A percentile compares a stretch with the other conserved stretches of the same genome.
Conservation (phyloP, 495 filamentous ascomycete genomes). For the Aspergillus egyptiacus region DNA sequence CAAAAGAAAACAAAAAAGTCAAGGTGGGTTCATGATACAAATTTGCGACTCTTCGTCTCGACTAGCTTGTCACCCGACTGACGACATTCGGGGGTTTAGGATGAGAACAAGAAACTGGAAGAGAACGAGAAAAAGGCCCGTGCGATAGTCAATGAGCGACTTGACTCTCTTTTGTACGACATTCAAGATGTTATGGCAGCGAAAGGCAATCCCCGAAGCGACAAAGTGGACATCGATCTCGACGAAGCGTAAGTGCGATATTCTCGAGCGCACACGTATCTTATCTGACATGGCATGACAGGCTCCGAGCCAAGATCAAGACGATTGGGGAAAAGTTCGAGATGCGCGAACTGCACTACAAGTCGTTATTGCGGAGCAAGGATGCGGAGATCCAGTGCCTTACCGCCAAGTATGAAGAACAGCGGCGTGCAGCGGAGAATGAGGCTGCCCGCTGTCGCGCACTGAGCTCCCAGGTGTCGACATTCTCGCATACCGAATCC, state of each 20-base stretch:
- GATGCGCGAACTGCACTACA: constrained; percentile 84
- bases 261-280: not conserved
- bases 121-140: constrained; percentile 78
- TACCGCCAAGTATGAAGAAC: constrained; percentile 76
- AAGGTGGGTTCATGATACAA: constrained; percentile 55
- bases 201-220: constrained; percentile 67
- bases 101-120: constrained; percentile 81
- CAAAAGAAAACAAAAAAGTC: constrained; percentile 92
- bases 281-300: constrained; percentile 28
- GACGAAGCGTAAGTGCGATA: constrained; percentile 69
- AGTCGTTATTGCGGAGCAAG: constrained; percentile 81
- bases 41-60: not conserved
- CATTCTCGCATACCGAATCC: constrained; percentile 92
- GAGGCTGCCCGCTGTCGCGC: constrained; percentile 74
- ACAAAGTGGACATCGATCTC: constrained; percentile 70
- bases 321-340: constrained; percentile 94
- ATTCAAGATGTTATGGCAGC: constrained; percentile 77
- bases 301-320: constrained; percentile 85
- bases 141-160: constrained; percentile 75
- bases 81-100: constrained; percentile 45
- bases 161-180: constrained; percentile 65
- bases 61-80: constrained; percentile 1
- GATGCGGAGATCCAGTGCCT: constrained; percentile 95
- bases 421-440: constrained; percentile 77
- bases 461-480: constrained; percentile 84